These are phyloP conservation scores for Hyaloscypha variabilis DNA, from an alignment of 495 filamentous ascomycete genomes.

Conservation along the genomic window DNA sequence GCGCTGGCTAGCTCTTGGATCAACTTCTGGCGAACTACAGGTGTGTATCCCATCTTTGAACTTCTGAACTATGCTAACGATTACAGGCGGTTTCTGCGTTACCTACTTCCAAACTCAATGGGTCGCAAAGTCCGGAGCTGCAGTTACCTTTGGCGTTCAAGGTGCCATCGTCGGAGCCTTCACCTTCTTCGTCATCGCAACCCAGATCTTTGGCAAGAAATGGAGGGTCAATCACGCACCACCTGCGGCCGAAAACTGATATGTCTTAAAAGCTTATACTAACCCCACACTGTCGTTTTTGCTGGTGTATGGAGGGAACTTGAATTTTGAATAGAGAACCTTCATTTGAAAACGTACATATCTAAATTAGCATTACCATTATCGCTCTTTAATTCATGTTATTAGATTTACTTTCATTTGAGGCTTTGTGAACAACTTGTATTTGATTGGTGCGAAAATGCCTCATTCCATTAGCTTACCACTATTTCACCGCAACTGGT, in stretches of 20 bases:
- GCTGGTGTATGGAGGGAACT: background rate
- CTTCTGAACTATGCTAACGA: slow-evolving; percentile 7
- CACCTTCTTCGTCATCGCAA: slow-evolving; percentile 2
- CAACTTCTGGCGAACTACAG: slow-evolving; percentile 34
- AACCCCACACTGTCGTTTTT: background rate
- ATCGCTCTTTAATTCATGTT: background rate
- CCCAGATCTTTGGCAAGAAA: slow-evolving; percentile 12
- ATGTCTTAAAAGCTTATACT: background rate
- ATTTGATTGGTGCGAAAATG: background rate
- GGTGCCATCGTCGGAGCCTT: slow-evolving; percentile 24
- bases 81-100: slow-evolving; percentile 36
- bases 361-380: background rate
- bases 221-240: slow-evolving; percentile 11
- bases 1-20: slow-evolving; percentile 40
- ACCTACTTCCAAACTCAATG: slow-evolving; percentile 39
- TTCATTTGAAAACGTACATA: background rate
- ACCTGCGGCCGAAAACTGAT: slow-evolving; percentile 1
- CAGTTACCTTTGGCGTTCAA: slow-evolving; percentile 34
- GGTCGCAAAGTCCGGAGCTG: slow-evolving; percentile 32
- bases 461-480: background rate
- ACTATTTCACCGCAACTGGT: background rate
- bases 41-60: slow-evolving; percentile 10
- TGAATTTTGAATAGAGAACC: background rate
- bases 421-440: slow-evolving; percentile 1
- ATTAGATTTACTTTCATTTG: background rate